A percentile compares a stretch with the other conserved stretches of the same genome.
phyloP scores from a whole-genome alignment of 2,329 filamentous ascomycete genomes.

The Zymoseptoria ardabiliae region DNA sequence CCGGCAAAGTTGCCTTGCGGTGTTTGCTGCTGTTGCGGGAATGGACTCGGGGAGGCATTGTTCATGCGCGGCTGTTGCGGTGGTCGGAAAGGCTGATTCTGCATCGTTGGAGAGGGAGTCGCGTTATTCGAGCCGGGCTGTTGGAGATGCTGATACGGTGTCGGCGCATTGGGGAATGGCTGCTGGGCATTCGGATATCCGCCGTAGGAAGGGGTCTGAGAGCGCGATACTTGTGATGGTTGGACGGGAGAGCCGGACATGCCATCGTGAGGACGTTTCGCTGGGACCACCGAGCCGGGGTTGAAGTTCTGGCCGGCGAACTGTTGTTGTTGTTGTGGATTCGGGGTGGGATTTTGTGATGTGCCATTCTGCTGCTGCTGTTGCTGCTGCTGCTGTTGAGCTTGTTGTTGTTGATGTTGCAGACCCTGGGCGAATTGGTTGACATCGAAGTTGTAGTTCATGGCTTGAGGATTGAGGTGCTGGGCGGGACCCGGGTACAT shows the following conservation, averaged over 20 bases:
- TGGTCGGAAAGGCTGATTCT: slow-evolving; percentile 63
- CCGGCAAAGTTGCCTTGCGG: slow-evolving; percentile 35
- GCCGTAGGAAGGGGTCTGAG: slow-evolving; percentile 66
- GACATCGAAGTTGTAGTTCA: slow-evolving; percentile 10
- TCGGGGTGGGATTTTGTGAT: slow-evolving; percentile 63
- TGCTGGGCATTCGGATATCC: slow-evolving; percentile 57
- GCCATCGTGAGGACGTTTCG: slow-evolving; percentile 85
- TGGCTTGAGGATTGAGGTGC: slow-evolving; percentile 11
- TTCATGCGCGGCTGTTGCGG: slow-evolving; percentile 58
- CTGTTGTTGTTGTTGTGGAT: slow-evolving; percentile 32
- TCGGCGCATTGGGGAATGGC: slow-evolving; percentile 53
- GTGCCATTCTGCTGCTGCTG: slow-evolving; percentile 70
- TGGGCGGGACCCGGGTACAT: slow-evolving; percentile 14
- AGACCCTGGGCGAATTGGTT: slow-evolving; percentile 8
- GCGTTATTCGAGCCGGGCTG: slow-evolving; percentile 73
- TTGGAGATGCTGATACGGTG: slow-evolving; percentile 67
- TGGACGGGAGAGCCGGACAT: slow-evolving; percentile 72
- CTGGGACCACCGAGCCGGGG: slow-evolving; percentile 78
- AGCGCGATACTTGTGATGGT: slow-evolving; percentile 73
- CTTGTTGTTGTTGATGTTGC: slow-evolving; percentile 37
- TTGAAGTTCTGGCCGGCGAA: slow-evolving; percentile 75
- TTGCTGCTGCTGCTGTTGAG: slow-evolving; percentile 18
- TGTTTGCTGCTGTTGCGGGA: slow-evolving; percentile 35
- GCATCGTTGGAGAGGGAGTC: slow-evolving; percentile 89
- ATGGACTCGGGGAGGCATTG: slow-evolving; percentile 86